phyloP scores from a whole-genome alignment of 2,329 filamentous ascomycete species.

The Neocucurbitaria cava region DNA sequence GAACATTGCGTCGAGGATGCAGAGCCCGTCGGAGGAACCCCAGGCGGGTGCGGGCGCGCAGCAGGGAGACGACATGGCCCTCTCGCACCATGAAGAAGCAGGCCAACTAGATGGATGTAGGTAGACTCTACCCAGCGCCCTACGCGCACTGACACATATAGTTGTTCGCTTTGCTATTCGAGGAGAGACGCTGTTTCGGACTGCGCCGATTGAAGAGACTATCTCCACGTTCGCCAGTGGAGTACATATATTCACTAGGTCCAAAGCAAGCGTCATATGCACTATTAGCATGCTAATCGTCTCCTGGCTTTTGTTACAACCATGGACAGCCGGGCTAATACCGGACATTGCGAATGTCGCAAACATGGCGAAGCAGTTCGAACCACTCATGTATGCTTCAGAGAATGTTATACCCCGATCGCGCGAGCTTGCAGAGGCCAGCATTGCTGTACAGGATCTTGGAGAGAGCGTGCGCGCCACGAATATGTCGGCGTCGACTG shows the following conservation, averaged over 20 bases:
- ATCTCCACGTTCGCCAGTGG: conserved; percentile 69
- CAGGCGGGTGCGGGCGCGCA: conserved; percentile 25
- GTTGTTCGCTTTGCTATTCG: conserved; percentile 88
- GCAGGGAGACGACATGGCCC: conserved; percentile 29
- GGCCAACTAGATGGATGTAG: conserved; percentile 44
- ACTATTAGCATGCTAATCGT: conserved; percentile 69
- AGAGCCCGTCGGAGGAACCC: conserved; percentile 40
- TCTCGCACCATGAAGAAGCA: conserved; percentile 39
- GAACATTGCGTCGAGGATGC: conserved; percentile 45
- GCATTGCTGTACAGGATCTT: conserved; percentile 92
- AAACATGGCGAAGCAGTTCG: conserved; percentile 86
- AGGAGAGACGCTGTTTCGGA: conserved; percentile 86
- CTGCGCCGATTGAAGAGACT: conserved; percentile 79
- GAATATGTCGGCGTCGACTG: conserved; percentile 87
- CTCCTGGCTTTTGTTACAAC: conserved; percentile 70
- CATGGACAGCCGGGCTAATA: conserved; percentile 70
- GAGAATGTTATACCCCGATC: conserved; percentile 88
- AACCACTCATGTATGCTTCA: conserved; percentile 93
- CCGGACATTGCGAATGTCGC: conserved; percentile 92
- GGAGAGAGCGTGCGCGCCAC: conserved; percentile 87
- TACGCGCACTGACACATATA: conserved; percentile 50
- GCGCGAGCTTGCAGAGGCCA: conserved; percentile 86
- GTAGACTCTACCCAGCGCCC: conserved; percentile 22
- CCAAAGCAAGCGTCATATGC: conserved; percentile 71
- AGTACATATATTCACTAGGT: conserved; percentile 68